These are phyloP conservation scores for Cocos nucifera DNA, from an alignment of 176 grass and related monocot genomes.

Conservation along the genomic window DNA sequence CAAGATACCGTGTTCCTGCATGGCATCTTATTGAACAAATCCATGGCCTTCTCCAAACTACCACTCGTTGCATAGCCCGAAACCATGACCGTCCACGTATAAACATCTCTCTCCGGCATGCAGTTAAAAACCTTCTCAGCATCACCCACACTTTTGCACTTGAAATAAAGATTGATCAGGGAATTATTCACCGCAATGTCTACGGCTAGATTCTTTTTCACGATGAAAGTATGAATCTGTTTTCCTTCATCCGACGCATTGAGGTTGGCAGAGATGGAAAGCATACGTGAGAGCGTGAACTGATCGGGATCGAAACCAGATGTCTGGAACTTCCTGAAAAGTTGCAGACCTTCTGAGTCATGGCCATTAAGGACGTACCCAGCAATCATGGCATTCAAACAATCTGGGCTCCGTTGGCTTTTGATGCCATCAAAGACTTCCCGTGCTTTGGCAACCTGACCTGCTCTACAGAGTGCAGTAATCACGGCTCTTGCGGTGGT, in stretches of 20 bases:
- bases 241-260: conserved; percentile 7
- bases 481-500: neutral
- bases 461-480: neutral
- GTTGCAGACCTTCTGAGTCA: neutral
- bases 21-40: conserved; percentile 14
- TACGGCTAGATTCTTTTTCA: conserved; percentile 15
- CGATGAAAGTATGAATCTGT: conserved; percentile 10
- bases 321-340: conserved; percentile 7
- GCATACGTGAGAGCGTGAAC: conserved; percentile 4
- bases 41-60: conserved; percentile 7
- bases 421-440: neutral
- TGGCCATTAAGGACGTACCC: neutral
- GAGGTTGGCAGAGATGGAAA: neutral
- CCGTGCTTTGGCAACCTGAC: neutral
- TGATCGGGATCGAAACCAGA: conserved; percentile 1
- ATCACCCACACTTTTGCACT: neutral
- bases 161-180: conserved; percentile 17
- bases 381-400: conserved; percentile 1
- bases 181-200: conserved; percentile 12
- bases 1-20: conserved; percentile 17
- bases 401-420: neutral
- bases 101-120: conserved; percentile 16
- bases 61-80: conserved; percentile 4
- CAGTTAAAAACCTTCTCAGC: conserved; percentile 9
- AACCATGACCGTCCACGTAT: conserved; percentile 14